Evolutionary conservation across 2,329 filamentous ascomycete species (phyloP), one percentile per base, ranked within the genome.

Genomic region (Westerdykella aurantiaca): DNA sequence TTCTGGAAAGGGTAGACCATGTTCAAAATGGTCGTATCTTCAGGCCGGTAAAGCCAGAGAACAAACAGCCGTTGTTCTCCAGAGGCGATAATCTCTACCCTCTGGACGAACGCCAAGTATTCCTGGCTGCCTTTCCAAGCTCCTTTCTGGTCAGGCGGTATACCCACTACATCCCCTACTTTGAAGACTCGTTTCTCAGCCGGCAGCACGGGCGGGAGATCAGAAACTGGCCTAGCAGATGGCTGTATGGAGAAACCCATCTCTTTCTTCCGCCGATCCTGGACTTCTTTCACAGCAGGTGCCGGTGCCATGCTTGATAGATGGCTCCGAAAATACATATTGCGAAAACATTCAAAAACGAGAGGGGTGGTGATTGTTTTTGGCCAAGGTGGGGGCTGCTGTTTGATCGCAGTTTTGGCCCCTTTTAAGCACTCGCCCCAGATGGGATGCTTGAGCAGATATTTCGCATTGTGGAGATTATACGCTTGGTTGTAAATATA

Each of bases 41-140:
- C 70, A 0, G 86, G 78, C 2, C 78, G 73, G 52, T 90, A 91
- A 0, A 93, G 70, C 86, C 86, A 93, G 1, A 85, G 73, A 0
- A 89, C 77, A 43, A 83, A 75, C 10, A 89, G 79, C 1, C 45
- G 46, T 22, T 69, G 68, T 0, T 61, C 65, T 0, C 72, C 71
- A 10, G 59, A 52, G 4, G 60, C 51, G 2, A 58, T 6, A 3
- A 25, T 10, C 18, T 55, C 56, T 1, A 61, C 41, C 7, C 74
- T 68, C 44, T 87, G 83, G 0, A 93, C 81, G 22, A 85, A 80
- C 0, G 80, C 84, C 56, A 85, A 83, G 84, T 86, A 90, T 1
- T 77, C 68, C n/a, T 69, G 68, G 0, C 75, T 70, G 0, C 72
- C 69, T 38, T 73, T 75, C 85, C 85, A 88, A 2, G 66, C 52